phyloP scores from a whole-genome alignment of 768 basidiomycete genomes.

The Mycena filopes region DNA sequence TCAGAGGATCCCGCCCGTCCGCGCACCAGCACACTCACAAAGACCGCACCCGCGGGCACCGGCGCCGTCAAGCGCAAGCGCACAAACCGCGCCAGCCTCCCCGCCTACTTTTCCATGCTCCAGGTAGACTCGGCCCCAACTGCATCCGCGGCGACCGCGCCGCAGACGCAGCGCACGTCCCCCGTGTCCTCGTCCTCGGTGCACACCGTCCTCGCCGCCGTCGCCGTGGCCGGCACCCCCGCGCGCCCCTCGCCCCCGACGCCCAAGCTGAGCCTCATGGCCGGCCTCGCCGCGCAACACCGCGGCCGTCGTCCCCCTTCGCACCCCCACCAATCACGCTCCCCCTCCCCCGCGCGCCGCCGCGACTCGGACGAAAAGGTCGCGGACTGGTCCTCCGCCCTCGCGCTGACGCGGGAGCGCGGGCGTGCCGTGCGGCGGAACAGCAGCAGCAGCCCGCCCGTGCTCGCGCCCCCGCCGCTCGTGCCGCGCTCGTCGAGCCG shows the following conservation, averaged over 20 bases:
- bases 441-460: conserved; percentile 56
- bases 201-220: conserved; percentile 45
- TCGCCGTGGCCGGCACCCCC: conserved; percentile 15
- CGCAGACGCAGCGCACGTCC: conserved; percentile 42
- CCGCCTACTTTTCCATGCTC: conserved; percentile 80
- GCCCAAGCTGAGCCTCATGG: conserved; percentile 58
- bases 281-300: conserved; percentile 39
- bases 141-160: no score
- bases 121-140: conserved; percentile 63
- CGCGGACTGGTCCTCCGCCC: conserved; percentile 58
- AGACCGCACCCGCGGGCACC: conserved; percentile 54
- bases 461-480: conserved; percentile 33
- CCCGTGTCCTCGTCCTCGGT: conserved; percentile 60
- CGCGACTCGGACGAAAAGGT: conserved; percentile 49
- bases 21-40: conserved; percentile 38
- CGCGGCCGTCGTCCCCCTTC: conserved; percentile 60
- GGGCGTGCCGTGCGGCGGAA: conserved; percentile 57
- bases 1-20: conserved; percentile 40
- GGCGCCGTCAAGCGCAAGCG: conserved; percentile 71
- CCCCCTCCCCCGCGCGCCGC: conserved; percentile 54
- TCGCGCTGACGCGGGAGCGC: conserved; percentile 51
- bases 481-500: no score
- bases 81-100: conserved; percentile 78
- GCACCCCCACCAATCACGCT: conserved; percentile 48
- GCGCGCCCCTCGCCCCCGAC: conserved; percentile 67